These are phyloP conservation scores for Tylopilus vinaceipallidus DNA, from an alignment of 768 basidiomycete species.

Conservation along the genomic window DNA sequence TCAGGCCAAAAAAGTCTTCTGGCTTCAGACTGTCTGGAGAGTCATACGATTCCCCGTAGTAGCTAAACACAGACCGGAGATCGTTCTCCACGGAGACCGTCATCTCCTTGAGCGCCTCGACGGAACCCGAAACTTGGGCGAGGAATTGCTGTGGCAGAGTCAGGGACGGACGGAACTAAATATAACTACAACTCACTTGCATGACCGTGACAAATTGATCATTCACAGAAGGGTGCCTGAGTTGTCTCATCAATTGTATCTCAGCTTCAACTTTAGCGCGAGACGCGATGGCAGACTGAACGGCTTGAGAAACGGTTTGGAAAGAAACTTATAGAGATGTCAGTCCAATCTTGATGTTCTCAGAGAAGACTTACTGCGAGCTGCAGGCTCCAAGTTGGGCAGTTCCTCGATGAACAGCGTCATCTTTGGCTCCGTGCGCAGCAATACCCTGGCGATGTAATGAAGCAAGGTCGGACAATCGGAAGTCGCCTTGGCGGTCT, in stretches of 20 bases:
- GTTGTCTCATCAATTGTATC: slow-evolving; percentile 41
- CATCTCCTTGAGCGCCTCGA: slow-evolving; percentile 69
- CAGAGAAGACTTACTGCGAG: slow-evolving; percentile 52
- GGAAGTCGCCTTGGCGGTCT: slow-evolving; percentile 60
- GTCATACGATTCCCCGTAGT: slow-evolving; percentile 77
- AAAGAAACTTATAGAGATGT: slow-evolving; percentile 61
- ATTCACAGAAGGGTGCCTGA: slow-evolving; percentile 30
- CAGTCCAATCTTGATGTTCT: neutral
- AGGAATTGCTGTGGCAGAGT: slow-evolving; percentile 26
- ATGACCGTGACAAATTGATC: slow-evolving; percentile 71
- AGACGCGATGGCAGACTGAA: slow-evolving; percentile 56
- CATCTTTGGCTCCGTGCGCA: slow-evolving; percentile 63
- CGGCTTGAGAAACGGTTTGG: slow-evolving; percentile 57
- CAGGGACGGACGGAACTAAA: neutral
- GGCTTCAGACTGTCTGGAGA: slow-evolving; percentile 64
- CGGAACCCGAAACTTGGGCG: slow-evolving; percentile 42
- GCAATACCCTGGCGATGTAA: slow-evolving; percentile 75
- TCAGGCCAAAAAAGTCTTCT: slow-evolving; percentile 79
- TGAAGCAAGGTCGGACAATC: slow-evolving; percentile 90
- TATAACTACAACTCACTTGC: slow-evolving; percentile 45
- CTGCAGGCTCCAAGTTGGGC: slow-evolving; percentile 79
- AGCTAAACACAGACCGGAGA: slow-evolving; percentile 56
- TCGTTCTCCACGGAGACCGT: slow-evolving; percentile 55
- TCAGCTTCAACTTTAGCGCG: slow-evolving; percentile 57
- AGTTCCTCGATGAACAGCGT: slow-evolving; percentile 77